Percentiles rank a stretch among this genome's conserved stretches.
phyloP scores from a whole-genome alignment of 1,139 yeast genomes.

The Scheffersomyces titani region DNA sequence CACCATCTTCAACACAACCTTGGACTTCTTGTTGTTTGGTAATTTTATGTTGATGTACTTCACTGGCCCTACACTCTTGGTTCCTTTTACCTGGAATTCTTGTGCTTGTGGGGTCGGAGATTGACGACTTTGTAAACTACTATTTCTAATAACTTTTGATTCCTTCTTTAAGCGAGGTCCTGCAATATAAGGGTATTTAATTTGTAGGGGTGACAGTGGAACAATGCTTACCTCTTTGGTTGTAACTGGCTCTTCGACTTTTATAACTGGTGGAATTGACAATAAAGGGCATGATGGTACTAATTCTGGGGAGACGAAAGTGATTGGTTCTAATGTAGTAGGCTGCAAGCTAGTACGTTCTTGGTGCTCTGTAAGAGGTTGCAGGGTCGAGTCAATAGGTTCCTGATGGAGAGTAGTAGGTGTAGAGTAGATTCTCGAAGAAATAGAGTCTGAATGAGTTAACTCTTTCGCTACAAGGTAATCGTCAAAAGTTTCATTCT shows the following conservation, averaged over 20 bases:
- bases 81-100: not conserved
- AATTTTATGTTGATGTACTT: constrained; percentile 10
- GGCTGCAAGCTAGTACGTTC: not conserved
- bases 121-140: not conserved
- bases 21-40: constrained; percentile 9
- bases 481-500: constrained; percentile 19
- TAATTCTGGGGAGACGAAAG: not conserved
- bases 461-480: constrained; percentile 6
- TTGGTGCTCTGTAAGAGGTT: too few species aligned
- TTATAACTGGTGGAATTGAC: not conserved
- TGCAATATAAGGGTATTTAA: not conserved
- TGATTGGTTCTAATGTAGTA: not conserved
- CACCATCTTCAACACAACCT: constrained; percentile 7
- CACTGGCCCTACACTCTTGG: not conserved
- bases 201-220: not conserved
- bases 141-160: not conserved
- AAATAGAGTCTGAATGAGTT: not conserved
- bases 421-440: not conserved
- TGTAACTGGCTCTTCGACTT: not conserved
- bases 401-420: not conserved
- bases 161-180: not conserved
- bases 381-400: not conserved
- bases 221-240: not conserved
- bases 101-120: not conserved
- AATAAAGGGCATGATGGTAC: not conserved